Base-by-base conservation (phyloP, 164 flowering plant genomes). In the Annona squamosa region DNA sequence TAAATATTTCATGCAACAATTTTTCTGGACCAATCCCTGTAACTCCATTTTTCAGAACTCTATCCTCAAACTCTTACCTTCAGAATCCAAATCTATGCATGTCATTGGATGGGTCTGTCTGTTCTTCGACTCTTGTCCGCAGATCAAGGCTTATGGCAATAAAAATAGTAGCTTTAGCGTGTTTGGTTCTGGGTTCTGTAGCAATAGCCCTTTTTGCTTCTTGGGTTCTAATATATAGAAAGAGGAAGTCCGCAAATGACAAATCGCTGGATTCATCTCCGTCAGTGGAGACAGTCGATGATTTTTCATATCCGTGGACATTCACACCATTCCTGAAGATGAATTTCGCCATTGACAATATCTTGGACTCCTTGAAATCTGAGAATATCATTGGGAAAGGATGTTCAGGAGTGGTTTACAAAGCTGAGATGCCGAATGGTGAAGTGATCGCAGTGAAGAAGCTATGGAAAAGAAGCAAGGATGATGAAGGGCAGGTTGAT, bases 221-320 rank as follows among this genome's bases (percentile, higher is more conserved):
- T 4, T 91, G 95, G 93, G 77, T 92, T 74, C 48, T 92, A 9
- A 72, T 91, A 17, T 73, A 78, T 4, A 70, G 90, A 43, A 88
- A 85, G 73, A 88, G 82, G 2, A 84, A 76, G 67, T 87, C 82
- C 63, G 74, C 79, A 67, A 74, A 81, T 1, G 88, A 85, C 44
- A 92, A 89, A 73, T 80, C 89, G 12, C 73, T 76, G 12, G 80
- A 82, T 64, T 78, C 76, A 19, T 69, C 76, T 18, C 75, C 86
- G 43, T 65, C 90, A 13, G 67, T 86, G 0, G 82, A 16, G 13
- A 16, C 59, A 52, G 59, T 72, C 5, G 98, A 94, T 67, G 98
- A 94, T 79, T 94, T 94, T 82, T 94, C 98, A 3, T 90, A 87
- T 76, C 98, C 99, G 3, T 92, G 99, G 97, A 91, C 90, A 19